phyloP scores from a whole-genome alignment of 148 eudicot genomes.

The Persicaria maculosa region DNA sequence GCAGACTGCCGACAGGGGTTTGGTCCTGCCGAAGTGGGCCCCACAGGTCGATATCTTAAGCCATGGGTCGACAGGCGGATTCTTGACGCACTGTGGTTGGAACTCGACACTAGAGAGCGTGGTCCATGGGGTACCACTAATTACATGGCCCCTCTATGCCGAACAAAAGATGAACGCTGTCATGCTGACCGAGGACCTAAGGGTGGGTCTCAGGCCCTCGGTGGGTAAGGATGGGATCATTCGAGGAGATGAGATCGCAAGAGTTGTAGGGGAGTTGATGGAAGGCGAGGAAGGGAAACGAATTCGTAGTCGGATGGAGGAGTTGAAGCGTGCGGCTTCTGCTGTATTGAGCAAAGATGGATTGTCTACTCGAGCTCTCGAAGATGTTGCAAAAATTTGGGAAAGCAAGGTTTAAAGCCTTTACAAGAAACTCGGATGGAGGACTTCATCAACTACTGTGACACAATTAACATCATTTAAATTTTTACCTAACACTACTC shows the following conservation, averaged over 20 bases:
- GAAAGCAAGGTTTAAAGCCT: background rate
- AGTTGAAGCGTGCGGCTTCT: constrained; percentile 36
- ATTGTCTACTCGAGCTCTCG: constrained; percentile 31
- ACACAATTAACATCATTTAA: too few species aligned
- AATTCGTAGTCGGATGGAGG: constrained; percentile 25
- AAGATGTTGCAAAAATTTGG: constrained; percentile 38
- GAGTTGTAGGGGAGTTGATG: constrained; percentile 33
- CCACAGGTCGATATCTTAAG: constrained; percentile 38
- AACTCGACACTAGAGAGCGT: constrained; percentile 49
- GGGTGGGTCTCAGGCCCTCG: constrained; percentile 38
- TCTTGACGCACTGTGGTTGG: constrained; percentile 55
- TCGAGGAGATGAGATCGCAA: constrained; percentile 27
- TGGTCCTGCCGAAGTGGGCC: constrained; percentile 38
- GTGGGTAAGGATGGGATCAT: constrained; percentile 19
- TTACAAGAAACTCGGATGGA: too few species aligned
- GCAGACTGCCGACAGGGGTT: constrained; percentile 39
- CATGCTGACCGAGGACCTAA: constrained; percentile 29
- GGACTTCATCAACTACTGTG: too few species aligned
- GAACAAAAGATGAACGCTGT: constrained; percentile 35
- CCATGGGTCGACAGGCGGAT: constrained; percentile 45
- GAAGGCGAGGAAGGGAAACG: constrained; percentile 53
- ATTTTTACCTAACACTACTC: too few species aligned
- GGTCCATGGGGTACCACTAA: constrained; percentile 39
- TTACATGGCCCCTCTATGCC: constrained; percentile 55
- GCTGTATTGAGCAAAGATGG: constrained; percentile 33